These are phyloP conservation scores for Asterionellopsis glacialis DNA, from an alignment of 108 stramenopile genomes.

Conservation along the genomic window DNA sequence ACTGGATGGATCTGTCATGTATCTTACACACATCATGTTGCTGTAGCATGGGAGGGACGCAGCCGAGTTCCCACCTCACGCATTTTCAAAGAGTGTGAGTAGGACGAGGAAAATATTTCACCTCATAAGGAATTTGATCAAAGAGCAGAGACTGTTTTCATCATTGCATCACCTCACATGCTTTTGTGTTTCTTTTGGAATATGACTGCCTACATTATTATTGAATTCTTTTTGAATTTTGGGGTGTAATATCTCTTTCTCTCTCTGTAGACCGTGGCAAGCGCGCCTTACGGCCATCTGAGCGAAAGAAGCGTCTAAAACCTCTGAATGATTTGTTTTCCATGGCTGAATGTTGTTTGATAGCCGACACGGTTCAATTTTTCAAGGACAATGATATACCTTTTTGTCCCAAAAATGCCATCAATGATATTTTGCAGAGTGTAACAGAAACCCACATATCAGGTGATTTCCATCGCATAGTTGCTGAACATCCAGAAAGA, in stretches of 20 bases:
- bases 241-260: too few relatives aligned
- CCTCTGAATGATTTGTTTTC: slow-evolving; percentile 93
- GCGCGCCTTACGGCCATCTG: slow-evolving; percentile 62
- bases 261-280: slow-evolving; percentile 43
- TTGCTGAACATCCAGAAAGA: slow-evolving; percentile 68
- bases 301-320: slow-evolving; percentile 70
- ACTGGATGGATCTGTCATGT: slow-evolving; percentile 94
- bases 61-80: slow-evolving; percentile 61
- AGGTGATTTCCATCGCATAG: slow-evolving; percentile 91
- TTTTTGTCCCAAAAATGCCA: slow-evolving; percentile 69
- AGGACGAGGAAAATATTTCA: too few relatives aligned
- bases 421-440: slow-evolving; percentile 85
- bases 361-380: slow-evolving; percentile 93
- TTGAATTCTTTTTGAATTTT: too few relatives aligned
- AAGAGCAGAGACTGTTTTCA: too few relatives aligned
- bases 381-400: slow-evolving; percentile 78
- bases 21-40: slow-evolving; percentile 91
- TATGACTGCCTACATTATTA: too few relatives aligned
- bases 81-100: slow-evolving; percentile 68
- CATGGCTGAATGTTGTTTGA: slow-evolving; percentile 95
- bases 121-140: too few relatives aligned
- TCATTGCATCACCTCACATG: too few relatives aligned
- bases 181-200: too few relatives aligned
- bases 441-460: slow-evolving; percentile 86
- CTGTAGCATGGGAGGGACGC: slow-evolving; percentile 89